phyloP scores from a whole-genome alignment of 805 yeast species.

The Metschnikowia hibisci region DNA sequence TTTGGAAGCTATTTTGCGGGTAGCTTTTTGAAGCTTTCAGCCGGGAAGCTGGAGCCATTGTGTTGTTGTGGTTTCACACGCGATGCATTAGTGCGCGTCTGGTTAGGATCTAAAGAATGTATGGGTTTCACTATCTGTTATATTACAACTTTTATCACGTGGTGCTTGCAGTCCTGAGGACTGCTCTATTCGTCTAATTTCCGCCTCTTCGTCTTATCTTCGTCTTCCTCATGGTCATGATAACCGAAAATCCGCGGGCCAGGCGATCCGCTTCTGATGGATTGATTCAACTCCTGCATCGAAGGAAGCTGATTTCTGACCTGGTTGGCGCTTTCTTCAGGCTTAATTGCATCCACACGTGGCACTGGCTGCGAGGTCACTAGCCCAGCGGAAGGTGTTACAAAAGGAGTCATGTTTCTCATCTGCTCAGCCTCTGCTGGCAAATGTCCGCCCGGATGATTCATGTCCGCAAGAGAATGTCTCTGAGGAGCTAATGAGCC shows the following conservation, averaged over 20 bases:
- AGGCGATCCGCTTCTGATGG: slow-evolving; percentile 20
- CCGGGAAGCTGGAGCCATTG: slow-evolving; percentile 4
- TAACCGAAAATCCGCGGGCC: not conserved
- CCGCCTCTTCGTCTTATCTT: slow-evolving; percentile 13
- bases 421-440: slow-evolving; percentile 1
- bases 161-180: not conserved
- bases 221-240: slow-evolving; percentile 6
- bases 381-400: slow-evolving; percentile 1
- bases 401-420: not conserved
- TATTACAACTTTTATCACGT: slow-evolving; percentile 2
- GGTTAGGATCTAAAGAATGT: too few relatives aligned
- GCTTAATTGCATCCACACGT: not conserved
- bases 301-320: slow-evolving; percentile 29
- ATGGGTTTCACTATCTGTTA: too few relatives aligned
- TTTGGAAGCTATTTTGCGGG: slow-evolving; percentile 13
- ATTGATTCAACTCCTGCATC: slow-evolving; percentile 34
- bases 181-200: slow-evolving; percentile 11
- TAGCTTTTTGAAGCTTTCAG: slow-evolving; percentile 3
- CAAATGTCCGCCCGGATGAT: not conserved
- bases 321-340: slow-evolving; percentile 1
- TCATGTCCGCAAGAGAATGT: slow-evolving; percentile 10
- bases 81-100: not conserved
- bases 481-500: slow-evolving; percentile 11
- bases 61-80: not conserved
- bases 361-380: slow-evolving; percentile 2